Evolutionary conservation across 2,329 filamentous ascomycete genomes (phyloP).

Genomic region (Alternaria conjuncta): DNA sequence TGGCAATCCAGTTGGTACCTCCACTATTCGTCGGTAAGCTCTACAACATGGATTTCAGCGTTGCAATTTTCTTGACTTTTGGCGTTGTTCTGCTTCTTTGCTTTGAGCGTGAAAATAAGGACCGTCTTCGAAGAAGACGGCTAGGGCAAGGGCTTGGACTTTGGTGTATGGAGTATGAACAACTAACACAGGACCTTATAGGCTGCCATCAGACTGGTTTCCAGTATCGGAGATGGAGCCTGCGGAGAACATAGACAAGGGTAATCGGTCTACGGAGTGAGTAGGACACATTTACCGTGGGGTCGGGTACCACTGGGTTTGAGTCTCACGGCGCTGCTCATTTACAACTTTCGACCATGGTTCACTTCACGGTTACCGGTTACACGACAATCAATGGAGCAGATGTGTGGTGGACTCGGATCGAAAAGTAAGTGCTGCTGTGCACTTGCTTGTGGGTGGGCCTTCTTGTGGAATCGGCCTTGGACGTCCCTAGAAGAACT

Average conservation of each 20-base stretch:
- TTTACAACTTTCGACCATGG: not conserved
- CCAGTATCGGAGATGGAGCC: not conserved
- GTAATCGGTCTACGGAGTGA: not conserved
- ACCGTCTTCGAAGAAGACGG: not conserved
- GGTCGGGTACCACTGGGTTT: not conserved
- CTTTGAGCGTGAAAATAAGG: not conserved
- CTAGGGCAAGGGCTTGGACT: not conserved
- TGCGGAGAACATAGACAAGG: not conserved
- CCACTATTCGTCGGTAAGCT: constrained; percentile 25
- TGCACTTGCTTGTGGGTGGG: not conserved
- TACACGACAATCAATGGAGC: not conserved
- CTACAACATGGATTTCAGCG: not conserved
- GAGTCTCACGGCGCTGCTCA: not conserved
- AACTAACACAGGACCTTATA: not conserved
- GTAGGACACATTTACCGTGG: not conserved
- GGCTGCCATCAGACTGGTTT: not conserved
- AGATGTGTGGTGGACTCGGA: not conserved
- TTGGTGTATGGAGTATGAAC: not conserved
- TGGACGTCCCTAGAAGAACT: not conserved
- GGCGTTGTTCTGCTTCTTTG: not conserved
- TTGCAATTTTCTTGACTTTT: not conserved
- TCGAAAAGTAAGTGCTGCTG: not conserved
- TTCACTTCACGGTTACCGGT: not conserved
- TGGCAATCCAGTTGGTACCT: constrained; percentile 16
- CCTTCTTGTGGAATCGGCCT: not conserved